Percentiles rank a stretch among this genome's conserved stretches.
phyloP scores from a whole-genome alignment of 495 filamentous ascomycete genomes.

The Aspergillus biplanus region DNA sequence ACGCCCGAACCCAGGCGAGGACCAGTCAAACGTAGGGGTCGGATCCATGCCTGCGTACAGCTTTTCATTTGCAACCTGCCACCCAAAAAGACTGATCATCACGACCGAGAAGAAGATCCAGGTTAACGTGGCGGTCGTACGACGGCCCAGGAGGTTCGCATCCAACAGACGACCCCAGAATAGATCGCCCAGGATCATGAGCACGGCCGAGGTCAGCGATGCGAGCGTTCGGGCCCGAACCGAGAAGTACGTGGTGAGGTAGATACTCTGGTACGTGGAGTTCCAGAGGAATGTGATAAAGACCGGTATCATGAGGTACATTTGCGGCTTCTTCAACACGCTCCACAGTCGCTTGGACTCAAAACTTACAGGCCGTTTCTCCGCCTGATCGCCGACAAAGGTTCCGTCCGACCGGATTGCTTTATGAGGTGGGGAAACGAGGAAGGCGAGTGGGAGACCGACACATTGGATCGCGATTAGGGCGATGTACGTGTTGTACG shows the following conservation, averaged over 20 bases:
- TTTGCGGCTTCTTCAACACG: background rate
- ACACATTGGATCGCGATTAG: background rate
- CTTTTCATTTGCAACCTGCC: background rate
- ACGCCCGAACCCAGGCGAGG: background rate
- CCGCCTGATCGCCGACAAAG: background rate
- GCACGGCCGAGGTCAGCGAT: slow-evolving; percentile 10
- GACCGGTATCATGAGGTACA: background rate
- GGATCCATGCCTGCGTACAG: background rate
- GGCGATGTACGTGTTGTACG: background rate
- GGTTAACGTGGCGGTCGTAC: background rate
- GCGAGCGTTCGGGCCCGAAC: background rate
- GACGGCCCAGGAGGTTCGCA: background rate
- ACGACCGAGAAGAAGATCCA: background rate
- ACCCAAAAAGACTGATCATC: background rate
- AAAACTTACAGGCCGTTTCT: background rate
- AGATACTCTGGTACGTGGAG: background rate
- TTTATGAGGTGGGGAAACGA: background rate
- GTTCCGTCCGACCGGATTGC: background rate
- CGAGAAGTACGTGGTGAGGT: slow-evolving; percentile 2
- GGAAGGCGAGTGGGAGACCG: background rate
- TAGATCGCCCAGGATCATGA: background rate
- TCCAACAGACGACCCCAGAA: background rate
- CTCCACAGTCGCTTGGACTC: background rate
- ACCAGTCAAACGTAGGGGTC: background rate
- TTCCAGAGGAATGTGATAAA: background rate